Conservation (phyloP, 352 stramenopile genomes). For the Elongisporangium prolatum region DNA sequence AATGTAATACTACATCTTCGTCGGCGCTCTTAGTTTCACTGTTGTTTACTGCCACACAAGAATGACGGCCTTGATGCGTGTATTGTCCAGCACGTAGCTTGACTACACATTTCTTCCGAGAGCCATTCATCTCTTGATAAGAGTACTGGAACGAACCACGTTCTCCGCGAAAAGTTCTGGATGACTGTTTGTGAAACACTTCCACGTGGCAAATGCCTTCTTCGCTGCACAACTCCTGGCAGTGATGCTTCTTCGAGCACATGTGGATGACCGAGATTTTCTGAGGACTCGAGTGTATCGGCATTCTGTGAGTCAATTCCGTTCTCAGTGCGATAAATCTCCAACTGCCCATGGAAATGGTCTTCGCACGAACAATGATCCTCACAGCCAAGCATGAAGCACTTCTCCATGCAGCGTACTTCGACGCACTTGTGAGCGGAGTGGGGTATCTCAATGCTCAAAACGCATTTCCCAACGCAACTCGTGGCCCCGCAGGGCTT, state of each 20-base stretch:
- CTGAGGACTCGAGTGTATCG: slow-evolving; percentile 33
- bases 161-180: slow-evolving; percentile 54
- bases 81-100: slow-evolving; percentile 34
- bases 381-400: slow-evolving; percentile 54
- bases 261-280: slow-evolving; percentile 52
- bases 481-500: slow-evolving; percentile 27
- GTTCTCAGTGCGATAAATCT: slow-evolving; percentile 51
- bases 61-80: slow-evolving; percentile 39
- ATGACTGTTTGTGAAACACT: slow-evolving; percentile 63
- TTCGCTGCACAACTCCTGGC: slow-evolving; percentile 45
- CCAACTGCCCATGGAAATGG: slow-evolving; percentile 63
- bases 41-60: slow-evolving; percentile 21
- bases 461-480: slow-evolving; percentile 30
- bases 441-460: slow-evolving; percentile 41
- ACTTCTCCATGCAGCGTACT: slow-evolving; percentile 48
- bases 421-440: slow-evolving; percentile 61
- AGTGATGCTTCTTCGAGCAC: slow-evolving; percentile 51
- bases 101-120: slow-evolving; percentile 51
- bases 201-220: slow-evolving; percentile 66
- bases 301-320: slow-evolving; percentile 20
- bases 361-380: slow-evolving; percentile 38
- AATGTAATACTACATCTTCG: slow-evolving; percentile 28
- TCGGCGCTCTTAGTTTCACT: slow-evolving; percentile 1
- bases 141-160: slow-evolving; percentile 64
- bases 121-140: slow-evolving; percentile 78